A percentile compares a stretch with the other conserved stretches of the same genome.
phyloP scores from a whole-genome alignment of 2,329 filamentous ascomycete genomes.

The Beauveria bassiana region DNA sequence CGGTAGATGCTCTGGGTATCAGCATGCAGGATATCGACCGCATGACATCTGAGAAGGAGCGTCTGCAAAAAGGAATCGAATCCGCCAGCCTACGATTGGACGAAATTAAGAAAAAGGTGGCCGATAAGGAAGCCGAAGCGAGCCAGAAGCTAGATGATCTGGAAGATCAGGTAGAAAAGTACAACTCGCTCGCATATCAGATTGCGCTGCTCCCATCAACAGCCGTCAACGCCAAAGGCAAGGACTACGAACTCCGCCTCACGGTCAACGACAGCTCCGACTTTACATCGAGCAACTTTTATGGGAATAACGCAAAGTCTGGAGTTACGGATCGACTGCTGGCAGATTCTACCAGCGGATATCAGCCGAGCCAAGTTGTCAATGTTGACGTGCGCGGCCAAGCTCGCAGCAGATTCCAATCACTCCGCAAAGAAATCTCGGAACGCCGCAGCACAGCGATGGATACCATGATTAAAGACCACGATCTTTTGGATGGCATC shows the following conservation, averaged over 20 bases:
- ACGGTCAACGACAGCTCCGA: conserved; percentile 72
- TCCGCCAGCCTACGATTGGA: conserved; percentile 68
- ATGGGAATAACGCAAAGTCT: conserved; percentile 25
- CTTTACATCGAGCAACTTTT: conserved; percentile 59
- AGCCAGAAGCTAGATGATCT: conserved; percentile 81
- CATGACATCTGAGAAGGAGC: conserved; percentile 92
- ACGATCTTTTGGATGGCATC: conserved; percentile 87
- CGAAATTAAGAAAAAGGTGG: conserved; percentile 73
- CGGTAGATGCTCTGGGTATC: conserved; percentile 87
- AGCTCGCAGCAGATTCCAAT: conserved; percentile 70
- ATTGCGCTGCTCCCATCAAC: conserved; percentile 82
- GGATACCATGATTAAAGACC: conserved; percentile 88
- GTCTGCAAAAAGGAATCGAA: conserved; percentile 83
- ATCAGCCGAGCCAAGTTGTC: conserved; percentile 80
- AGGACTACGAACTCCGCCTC: conserved; percentile 77
- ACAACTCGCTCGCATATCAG: conserved; percentile 92
- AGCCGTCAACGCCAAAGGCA: conserved; percentile 76
- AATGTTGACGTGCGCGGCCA: conserved; percentile 81
- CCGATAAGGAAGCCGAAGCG: conserved; percentile 83
- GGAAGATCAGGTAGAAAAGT: conserved; percentile 81
- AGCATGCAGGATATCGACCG: conserved; percentile 98
- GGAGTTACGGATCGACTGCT: conserved; percentile 65
- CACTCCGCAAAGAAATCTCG: conserved; percentile 83
- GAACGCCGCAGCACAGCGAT: conserved; percentile 74
- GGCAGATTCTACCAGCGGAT: conserved; percentile 74